A percentile compares a stretch with the other conserved stretches of the same genome.
Evolutionary conservation across 2,329 filamentous ascomycete species (phyloP).

Genomic region (Cryphonectria japonica): DNA sequence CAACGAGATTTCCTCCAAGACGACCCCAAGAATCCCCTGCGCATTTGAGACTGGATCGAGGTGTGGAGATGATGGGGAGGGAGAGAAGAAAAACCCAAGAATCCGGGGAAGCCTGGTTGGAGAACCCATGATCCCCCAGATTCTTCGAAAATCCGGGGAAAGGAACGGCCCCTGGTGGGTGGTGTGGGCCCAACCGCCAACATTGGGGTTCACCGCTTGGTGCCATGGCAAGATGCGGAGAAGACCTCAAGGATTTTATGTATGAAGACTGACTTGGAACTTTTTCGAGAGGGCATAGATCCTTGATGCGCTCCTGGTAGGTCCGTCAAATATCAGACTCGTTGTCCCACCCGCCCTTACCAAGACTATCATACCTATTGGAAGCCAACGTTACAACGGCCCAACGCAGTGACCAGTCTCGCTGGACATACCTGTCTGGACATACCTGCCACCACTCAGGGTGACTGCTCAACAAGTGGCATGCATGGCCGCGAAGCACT

Average conservation of each 20-base stretch:
- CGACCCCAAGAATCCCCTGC: not conserved
- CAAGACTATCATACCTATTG: not conserved
- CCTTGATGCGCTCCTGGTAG: not conserved
- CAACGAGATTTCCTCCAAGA: not conserved
- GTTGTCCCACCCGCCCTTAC: not conserved
- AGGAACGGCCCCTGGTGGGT: constrained; percentile 3
- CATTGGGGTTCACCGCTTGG: constrained; percentile 3
- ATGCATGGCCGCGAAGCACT: not conserved
- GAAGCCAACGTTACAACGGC: not conserved
- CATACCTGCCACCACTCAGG: not conserved
- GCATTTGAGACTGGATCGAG: not conserved
- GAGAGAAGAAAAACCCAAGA: not conserved
- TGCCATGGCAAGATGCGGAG: constrained; percentile 7
- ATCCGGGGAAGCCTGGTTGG: constrained; percentile 4
- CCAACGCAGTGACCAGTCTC: not conserved
- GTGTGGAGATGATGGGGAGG: constrained; percentile 4
- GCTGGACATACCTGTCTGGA: not conserved
- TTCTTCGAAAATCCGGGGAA: constrained; percentile 3
- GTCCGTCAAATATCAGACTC: not conserved
- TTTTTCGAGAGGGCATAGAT: not conserved
- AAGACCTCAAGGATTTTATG: not conserved
- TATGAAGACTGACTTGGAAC: not conserved
- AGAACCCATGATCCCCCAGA: constrained; percentile 7
- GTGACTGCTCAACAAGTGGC: not conserved
- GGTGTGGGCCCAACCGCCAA: not conserved